Evolutionary conservation across 306 rosid genomes (phyloP).

Genomic region (Trifolium dubium): DNA sequence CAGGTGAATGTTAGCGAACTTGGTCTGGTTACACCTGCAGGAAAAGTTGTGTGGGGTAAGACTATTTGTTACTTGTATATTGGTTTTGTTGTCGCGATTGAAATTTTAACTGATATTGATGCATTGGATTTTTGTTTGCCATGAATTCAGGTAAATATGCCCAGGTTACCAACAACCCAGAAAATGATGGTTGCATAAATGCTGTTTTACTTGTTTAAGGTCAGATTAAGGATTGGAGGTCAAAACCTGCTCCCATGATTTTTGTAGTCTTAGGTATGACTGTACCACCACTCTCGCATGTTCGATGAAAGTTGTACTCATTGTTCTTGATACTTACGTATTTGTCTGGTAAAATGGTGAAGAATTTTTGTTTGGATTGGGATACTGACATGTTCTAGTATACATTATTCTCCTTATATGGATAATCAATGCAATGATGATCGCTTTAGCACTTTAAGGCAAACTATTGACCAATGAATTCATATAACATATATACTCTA

Average conservation of each 20-base stretch:
- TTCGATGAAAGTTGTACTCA: background rate
- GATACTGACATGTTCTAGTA: background rate
- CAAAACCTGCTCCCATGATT: background rate
- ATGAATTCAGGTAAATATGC: conserved; percentile 82
- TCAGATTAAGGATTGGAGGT: conserved; percentile 14
- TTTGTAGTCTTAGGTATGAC: background rate
- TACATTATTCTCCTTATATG: background rate
- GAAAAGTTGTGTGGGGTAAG: conserved; percentile 99
- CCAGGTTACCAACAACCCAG: conserved; percentile 94
- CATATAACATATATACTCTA: no score
- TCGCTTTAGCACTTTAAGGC: background rate
- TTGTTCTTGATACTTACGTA: background rate
- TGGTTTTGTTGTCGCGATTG: background rate
- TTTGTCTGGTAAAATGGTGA: conserved; percentile 16
- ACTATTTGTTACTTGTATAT: conserved; percentile 11
- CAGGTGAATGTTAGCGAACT: conserved; percentile 96
- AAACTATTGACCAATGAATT: no score
- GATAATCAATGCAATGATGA: background rate
- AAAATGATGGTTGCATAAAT: conserved; percentile 93
- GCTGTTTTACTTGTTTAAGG: conserved; percentile 85
- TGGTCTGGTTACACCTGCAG: conserved; percentile 95
- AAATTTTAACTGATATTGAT: conserved; percentile 4
- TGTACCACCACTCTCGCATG: background rate
- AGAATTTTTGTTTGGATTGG: background rate
- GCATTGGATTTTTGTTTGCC: conserved; percentile 29